Percentiles rank a stretch among this genome's conserved stretches.
These are phyloP conservation scores for Erodium maritimum DNA, from an alignment of 345 rosid genomes.

Conservation along the genomic window DNA sequence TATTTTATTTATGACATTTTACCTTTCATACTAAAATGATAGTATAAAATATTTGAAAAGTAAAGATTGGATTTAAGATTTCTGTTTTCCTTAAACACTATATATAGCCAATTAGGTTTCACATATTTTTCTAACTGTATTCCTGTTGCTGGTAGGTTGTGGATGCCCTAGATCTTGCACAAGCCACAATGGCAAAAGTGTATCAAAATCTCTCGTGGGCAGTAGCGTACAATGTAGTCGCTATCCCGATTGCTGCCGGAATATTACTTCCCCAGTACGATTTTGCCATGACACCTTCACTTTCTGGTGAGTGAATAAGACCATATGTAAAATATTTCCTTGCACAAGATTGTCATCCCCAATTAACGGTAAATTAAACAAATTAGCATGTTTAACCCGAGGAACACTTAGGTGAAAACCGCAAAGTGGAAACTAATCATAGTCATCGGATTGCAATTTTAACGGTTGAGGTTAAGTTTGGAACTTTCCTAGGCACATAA, in stretches of 20 bases:
- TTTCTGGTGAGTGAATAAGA: slow-evolving; percentile 43
- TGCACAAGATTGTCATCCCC: no score
- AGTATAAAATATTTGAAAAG: no score
- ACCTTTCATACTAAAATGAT: no score
- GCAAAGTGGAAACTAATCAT: no score
- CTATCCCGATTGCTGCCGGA: slow-evolving; percentile 91
- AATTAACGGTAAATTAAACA: no score
- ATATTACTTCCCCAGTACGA: slow-evolving; percentile 69
- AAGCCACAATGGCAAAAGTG: slow-evolving; percentile 80
- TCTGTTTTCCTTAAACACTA: background rate
- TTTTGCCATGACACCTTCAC: slow-evolving; percentile 85
- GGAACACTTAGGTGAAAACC: no score
- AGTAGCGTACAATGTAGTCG: slow-evolving; percentile 59
- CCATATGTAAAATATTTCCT: background rate
- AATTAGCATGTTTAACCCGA: no score
- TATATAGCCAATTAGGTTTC: no score
- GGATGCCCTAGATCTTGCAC: slow-evolving; percentile 75
- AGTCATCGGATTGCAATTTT: no score
- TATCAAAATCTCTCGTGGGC: slow-evolving; percentile 92
- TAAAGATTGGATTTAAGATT: background rate
- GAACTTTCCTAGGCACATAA: no score
- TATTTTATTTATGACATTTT: no score
- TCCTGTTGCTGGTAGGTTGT: slow-evolving; percentile 38
- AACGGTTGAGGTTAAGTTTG: no score
- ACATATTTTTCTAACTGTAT: background rate